Conservation (phyloP, 2,329 filamentous ascomycete species). For the Pleoardoris graminearum region DNA sequence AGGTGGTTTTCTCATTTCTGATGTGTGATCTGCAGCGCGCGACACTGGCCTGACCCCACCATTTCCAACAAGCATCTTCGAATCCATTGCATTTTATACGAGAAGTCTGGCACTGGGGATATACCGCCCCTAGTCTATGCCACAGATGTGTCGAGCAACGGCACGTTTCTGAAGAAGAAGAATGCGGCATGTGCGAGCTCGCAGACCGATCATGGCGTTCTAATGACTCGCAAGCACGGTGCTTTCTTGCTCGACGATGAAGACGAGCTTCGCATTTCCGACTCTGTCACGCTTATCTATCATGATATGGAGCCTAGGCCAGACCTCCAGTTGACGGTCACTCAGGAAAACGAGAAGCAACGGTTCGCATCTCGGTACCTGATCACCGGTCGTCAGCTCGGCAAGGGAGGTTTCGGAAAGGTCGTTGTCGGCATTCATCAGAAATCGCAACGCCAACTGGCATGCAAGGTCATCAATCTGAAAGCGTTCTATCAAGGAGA, state of each 20-base stretch:
- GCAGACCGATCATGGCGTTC: conserved; percentile 25
- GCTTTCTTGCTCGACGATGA: conserved; percentile 50
- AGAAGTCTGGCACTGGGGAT: conserved; percentile 34
- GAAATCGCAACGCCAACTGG: conserved; percentile 61
- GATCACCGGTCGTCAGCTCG: conserved; percentile 57
- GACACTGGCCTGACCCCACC: conserved; percentile 36
- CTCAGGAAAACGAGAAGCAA: conserved; percentile 44
- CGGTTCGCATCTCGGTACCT: conserved; percentile 54
- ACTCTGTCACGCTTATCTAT: conserved; percentile 34
- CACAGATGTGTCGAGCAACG: conserved; percentile 51
- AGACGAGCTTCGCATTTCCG: conserved; percentile 47
- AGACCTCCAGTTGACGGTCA: conserved; percentile 18
- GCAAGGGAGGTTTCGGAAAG: conserved; percentile 57
- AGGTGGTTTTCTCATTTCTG: conserved; percentile 18
- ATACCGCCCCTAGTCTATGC: conserved; percentile 54
- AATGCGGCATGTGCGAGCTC: conserved; percentile 26
- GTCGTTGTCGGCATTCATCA: conserved; percentile 60
- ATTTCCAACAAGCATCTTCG: conserved; percentile 53
- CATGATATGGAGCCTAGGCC: conserved; percentile 11
- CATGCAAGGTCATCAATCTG: conserved; percentile 68
- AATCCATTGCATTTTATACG: conserved; percentile 53
- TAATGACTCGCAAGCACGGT: conserved; percentile 37
- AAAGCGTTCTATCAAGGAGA: conserved; percentile 26
- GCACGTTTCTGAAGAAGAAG: conserved; percentile 43
- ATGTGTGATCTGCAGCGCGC: conserved; percentile 26